Base-by-base conservation (phyloP, 2,329 filamentous ascomycete species). In the Xylariaceae sp. region DNA sequence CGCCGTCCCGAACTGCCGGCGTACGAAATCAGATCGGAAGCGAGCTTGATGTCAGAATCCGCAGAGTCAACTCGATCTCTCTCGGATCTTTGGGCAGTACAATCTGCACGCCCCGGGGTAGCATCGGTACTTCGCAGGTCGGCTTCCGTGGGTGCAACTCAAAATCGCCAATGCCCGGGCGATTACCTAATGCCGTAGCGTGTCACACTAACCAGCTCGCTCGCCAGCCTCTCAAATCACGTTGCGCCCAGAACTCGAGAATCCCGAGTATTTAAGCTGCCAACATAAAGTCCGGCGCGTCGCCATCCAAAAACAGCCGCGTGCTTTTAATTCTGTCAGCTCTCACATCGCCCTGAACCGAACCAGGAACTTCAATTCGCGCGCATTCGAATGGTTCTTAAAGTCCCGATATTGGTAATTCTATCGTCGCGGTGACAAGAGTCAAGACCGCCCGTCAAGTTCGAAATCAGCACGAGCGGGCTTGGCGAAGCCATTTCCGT, bases 291-390 rank as follows among this genome's bases (percentile, higher is more conserved):
- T 30, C 23, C 23, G 23, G 23, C 23, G 23, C 23, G 23, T 30
- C 23, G 23, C 23, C 23, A 5, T 30, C 23, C 4, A 48, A 51
- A 51, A 39, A 63, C 59, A 56, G 44, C 57, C 56, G 39, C 54
- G 48, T 47, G 23, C 23, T 30, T 30, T 5, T 10, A 9, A 34
- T 51, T 13, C 49, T 42, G 6, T 10, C 23, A 23, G 17, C 7
- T 10, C 3, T 42, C 37, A 42, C 37, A 13, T 42, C 37, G 37
- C 37, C 11, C 11, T 42, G 37, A 13, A 42, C 37, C 11, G 11
- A 42, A 42, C 11, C 11, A 42, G 8, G 11, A 42, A 42, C 37
- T 10, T 42, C 37, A 42, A 30, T 42, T 42, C 37, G 37, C 8
- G 37, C 37, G 37, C 37, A 42, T 42, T 42, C 37, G 8, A 42